A percentile compares a stretch with the other conserved stretches of the same genome.
Evolutionary conservation across 495 filamentous ascomycete species (phyloP).

Genomic region (Aspergillus indologenus): DNA sequence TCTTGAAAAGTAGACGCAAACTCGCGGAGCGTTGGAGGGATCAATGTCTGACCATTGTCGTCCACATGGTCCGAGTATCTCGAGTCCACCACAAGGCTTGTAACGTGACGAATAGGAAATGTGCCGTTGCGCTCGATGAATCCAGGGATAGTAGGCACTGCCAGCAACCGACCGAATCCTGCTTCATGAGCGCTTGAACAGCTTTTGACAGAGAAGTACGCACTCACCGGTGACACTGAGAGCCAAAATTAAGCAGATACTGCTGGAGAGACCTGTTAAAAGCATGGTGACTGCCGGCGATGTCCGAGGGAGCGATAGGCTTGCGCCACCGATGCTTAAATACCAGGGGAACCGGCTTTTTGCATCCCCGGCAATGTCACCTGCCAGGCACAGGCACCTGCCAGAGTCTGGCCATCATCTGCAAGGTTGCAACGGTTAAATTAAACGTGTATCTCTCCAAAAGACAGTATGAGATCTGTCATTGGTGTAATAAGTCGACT

Average conservation of each 20-base stretch:
- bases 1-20: slow-evolving; percentile 43
- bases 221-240: neutral
- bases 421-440: neutral
- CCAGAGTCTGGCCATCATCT: neutral
- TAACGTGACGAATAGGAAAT: slow-evolving; percentile 30
- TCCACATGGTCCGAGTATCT: slow-evolving; percentile 35
- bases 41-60: slow-evolving; percentile 42
- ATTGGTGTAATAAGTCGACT: neutral
- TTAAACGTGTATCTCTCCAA: neutral
- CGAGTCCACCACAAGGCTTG: slow-evolving; percentile 40
- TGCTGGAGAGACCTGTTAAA: neutral
- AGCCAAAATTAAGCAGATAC: neutral
- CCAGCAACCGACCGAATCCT: slow-evolving; percentile 14
- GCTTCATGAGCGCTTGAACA: neutral
- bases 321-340: neutral
- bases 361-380: neutral
- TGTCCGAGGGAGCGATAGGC: neutral
- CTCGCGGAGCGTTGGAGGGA: slow-evolving; percentile 41
- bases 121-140: slow-evolving; percentile 28
- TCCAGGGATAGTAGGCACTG: slow-evolving; percentile 36
- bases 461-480: neutral
- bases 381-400: neutral
- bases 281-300: neutral
- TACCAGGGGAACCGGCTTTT: neutral
- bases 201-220: neutral